These are phyloP conservation scores for Hypsizygus ulmarius DNA, from an alignment of 1,284 basidiomycete genomes.

Conservation along the genomic window DNA sequence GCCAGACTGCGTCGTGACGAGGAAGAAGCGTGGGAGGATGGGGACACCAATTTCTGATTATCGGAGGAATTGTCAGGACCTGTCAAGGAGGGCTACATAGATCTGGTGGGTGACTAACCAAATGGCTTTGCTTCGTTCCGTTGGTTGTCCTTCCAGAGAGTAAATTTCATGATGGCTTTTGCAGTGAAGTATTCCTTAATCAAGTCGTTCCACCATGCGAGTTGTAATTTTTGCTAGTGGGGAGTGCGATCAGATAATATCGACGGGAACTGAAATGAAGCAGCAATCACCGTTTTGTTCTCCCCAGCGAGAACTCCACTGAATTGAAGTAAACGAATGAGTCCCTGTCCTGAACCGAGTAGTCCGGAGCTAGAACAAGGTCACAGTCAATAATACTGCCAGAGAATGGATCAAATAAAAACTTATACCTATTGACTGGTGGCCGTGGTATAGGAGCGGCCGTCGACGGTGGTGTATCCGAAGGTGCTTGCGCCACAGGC, in stretches of 20 bases:
- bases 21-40: conserved; percentile 78
- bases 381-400: conserved; percentile 16
- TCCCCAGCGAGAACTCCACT: conserved; percentile 59
- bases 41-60: conserved; percentile 66
- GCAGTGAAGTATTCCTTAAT: conserved; percentile 65
- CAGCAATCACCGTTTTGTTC: conserved; percentile 41
- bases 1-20: conserved; percentile 76
- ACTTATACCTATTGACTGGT: conserved; percentile 17
- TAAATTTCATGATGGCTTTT: conserved; percentile 67
- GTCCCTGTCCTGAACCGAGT: conserved; percentile 57
- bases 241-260: neutral
- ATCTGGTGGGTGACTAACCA: conserved; percentile 43
- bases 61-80: conserved; percentile 4
- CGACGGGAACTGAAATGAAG: conserved; percentile 2
- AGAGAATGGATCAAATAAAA: neutral
- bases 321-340: conserved; percentile 61
- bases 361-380: conserved; percentile 15
- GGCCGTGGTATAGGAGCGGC: conserved; percentile 12
- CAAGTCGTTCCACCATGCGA: conserved; percentile 61
- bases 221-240: conserved; percentile 49
- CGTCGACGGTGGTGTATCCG: conserved; percentile 13
- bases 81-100: conserved; percentile 3
- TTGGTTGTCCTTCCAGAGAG: conserved; percentile 78
- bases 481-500: conserved; percentile 12
- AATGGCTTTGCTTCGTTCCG: conserved; percentile 75